phyloP scores from a whole-genome alignment of 2,329 filamentous ascomycete species.

The Davidsoniella eucalypti region DNA sequence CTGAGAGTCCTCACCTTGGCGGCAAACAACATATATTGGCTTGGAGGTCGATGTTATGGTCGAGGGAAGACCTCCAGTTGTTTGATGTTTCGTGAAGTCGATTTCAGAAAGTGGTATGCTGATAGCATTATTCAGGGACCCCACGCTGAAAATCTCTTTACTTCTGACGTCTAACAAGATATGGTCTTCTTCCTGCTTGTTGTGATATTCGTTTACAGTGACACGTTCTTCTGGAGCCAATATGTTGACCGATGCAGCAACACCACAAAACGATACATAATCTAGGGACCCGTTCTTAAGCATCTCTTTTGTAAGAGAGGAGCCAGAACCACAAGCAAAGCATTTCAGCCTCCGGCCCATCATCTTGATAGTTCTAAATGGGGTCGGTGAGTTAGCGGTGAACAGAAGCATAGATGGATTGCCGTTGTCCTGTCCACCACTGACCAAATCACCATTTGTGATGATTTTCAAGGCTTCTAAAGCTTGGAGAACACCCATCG shows the following conservation, averaged over 20 bases:
- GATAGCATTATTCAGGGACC: slow-evolving; percentile 55
- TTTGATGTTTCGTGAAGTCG: slow-evolving; percentile 17
- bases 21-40: slow-evolving; percentile 56
- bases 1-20: slow-evolving; percentile 66
- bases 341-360: slow-evolving; percentile 54
- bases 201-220: slow-evolving; percentile 40
- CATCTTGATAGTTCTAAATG: slow-evolving; percentile 62
- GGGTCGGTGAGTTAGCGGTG: slow-evolving; percentile 25
- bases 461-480: slow-evolving; percentile 80
- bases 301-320: slow-evolving; percentile 43
- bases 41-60: slow-evolving; percentile 15
- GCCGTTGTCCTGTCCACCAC: slow-evolving; percentile 10
- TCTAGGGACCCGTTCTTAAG: slow-evolving; percentile 53
- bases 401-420: slow-evolving; percentile 29
- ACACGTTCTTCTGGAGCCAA: slow-evolving; percentile 53
- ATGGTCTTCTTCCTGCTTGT: slow-evolving; percentile 18
- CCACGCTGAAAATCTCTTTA: slow-evolving; percentile 69
- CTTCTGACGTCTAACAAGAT: slow-evolving; percentile 72
- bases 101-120: slow-evolving; percentile 48
- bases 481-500: slow-evolving; percentile 86
- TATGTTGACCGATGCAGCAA: slow-evolving; percentile 30
- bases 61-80: too few relatives aligned
- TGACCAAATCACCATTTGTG: slow-evolving; percentile 22
- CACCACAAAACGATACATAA: slow-evolving; percentile 76
- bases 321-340: slow-evolving; percentile 53